phyloP scores from a whole-genome alignment of 768 basidiomycete genomes.

The Candolleomyces efflorescens region DNA sequence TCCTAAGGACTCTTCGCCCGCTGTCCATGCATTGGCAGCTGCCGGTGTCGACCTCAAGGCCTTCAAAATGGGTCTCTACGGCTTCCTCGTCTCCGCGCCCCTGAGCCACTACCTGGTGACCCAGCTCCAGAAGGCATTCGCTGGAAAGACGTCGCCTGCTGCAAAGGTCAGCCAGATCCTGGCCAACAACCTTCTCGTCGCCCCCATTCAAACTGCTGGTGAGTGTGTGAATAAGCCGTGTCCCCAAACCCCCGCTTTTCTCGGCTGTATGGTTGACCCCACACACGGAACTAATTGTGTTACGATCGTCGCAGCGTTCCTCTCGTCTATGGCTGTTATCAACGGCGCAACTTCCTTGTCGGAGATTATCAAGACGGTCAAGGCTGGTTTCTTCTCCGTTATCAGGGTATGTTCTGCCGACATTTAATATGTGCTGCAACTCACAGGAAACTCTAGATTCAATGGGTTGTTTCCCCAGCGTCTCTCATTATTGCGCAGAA shows the following conservation, averaged over 20 bases:
- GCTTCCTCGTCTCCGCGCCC: conserved; percentile 81
- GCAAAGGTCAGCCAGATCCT: conserved; percentile 71
- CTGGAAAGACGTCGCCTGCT: conserved; percentile 60
- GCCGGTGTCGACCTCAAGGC: conserved; percentile 66
- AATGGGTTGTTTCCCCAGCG: conserved; percentile 76
- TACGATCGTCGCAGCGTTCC: conserved; percentile 43
- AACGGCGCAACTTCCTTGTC: conserved; percentile 68
- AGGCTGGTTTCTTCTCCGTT: conserved; percentile 68
- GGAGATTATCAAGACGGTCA: conserved; percentile 64
- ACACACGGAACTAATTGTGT: not conserved
- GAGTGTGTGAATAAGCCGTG: conserved; percentile 16
- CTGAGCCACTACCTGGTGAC: conserved; percentile 73
- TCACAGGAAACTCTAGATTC: conserved; percentile 46
- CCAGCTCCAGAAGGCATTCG: conserved; percentile 68
- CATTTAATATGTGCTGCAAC: not conserved
- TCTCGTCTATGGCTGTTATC: conserved; percentile 80
- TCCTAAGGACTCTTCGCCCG: conserved; percentile 48
- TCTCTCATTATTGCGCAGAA: conserved; percentile 74
- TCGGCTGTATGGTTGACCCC: not conserved
- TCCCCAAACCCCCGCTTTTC: not conserved
- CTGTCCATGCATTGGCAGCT: conserved; percentile 48
- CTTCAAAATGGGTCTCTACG: conserved; percentile 80
- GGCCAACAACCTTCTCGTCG: conserved; percentile 69
- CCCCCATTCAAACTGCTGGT: conserved; percentile 73
- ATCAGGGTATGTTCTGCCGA: conserved; percentile 49